These are phyloP conservation scores for Fraxinus xanthoxyloides DNA, from an alignment of 305 asterid genomes.

Conservation along the genomic window DNA sequence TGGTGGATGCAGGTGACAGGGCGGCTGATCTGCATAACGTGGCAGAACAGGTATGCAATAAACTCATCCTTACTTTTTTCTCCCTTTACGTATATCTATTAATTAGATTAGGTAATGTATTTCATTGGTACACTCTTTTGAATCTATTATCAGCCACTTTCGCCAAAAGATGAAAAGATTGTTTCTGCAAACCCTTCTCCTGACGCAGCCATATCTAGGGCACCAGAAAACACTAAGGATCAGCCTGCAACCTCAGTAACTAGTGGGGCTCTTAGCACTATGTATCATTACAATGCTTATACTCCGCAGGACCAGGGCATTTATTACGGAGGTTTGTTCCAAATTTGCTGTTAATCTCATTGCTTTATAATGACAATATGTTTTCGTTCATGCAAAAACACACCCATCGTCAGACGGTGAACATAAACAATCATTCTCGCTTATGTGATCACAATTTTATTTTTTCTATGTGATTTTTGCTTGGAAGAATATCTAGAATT, in stretches of 20 bases:
- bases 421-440: neutral
- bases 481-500: neutral
- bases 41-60: constrained; percentile 67
- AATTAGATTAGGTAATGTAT: constrained; percentile 29
- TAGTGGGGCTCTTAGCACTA: constrained; percentile 49
- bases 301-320: constrained; percentile 69
- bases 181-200: constrained; percentile 68
- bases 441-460: neutral
- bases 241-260: constrained; percentile 57
- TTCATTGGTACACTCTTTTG: constrained; percentile 33
- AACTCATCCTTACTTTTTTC: constrained; percentile 7
- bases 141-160: constrained; percentile 59
- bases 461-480: neutral
- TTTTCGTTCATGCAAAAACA: neutral
- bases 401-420: neutral
- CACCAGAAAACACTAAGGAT: constrained; percentile 59
- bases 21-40: constrained; percentile 63
- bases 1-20: constrained; percentile 64
- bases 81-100: constrained; percentile 23
- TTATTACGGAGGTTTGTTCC: constrained; percentile 70
- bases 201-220: constrained; percentile 62
- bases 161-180: constrained; percentile 81
- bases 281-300: constrained; percentile 55
- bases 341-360: constrained; percentile 10
- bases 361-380: constrained; percentile 14